A percentile compares a stretch with the other conserved stretches of the same genome.
Evolutionary conservation across 169 alveolate species (phyloP).

Genomic region (Cyclospora cayetanensis): DNA sequence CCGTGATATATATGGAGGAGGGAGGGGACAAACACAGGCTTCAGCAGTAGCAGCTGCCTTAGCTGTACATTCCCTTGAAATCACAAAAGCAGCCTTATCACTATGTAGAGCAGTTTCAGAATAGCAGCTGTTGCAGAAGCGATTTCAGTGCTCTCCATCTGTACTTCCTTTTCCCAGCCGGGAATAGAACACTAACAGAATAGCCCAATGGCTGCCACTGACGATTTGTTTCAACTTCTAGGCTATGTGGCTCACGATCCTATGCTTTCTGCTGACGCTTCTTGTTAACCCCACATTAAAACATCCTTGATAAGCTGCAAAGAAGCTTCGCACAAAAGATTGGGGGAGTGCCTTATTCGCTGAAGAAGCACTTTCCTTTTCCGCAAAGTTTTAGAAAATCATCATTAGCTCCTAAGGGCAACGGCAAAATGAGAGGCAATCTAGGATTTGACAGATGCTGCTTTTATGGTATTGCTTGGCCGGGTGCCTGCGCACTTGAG

Average conservation of each 20-base stretch:
- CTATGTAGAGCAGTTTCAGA: background rate
- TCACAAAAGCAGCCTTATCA: background rate
- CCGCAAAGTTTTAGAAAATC: background rate
- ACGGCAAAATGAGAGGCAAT: background rate
- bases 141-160: background rate
- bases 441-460: background rate
- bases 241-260: background rate
- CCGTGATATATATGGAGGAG: no score
- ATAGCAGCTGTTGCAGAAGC: background rate
- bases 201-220: background rate
- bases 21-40: background rate
- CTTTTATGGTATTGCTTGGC: no score
- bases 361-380: background rate
- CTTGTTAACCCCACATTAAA: background rate
- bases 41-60: background rate
- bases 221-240: background rate
- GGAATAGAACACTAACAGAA: background rate
- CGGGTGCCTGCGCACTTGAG: no score
- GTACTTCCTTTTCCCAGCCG: background rate
- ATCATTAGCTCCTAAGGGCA: background rate
- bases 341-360: no score
- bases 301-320: background rate
- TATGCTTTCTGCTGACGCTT: background rate
- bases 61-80: background rate
- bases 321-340: no score